Base-by-base conservation (phyloP, 352 stramenopile genomes). In the Phytophthora fragariaefolia region DNA sequence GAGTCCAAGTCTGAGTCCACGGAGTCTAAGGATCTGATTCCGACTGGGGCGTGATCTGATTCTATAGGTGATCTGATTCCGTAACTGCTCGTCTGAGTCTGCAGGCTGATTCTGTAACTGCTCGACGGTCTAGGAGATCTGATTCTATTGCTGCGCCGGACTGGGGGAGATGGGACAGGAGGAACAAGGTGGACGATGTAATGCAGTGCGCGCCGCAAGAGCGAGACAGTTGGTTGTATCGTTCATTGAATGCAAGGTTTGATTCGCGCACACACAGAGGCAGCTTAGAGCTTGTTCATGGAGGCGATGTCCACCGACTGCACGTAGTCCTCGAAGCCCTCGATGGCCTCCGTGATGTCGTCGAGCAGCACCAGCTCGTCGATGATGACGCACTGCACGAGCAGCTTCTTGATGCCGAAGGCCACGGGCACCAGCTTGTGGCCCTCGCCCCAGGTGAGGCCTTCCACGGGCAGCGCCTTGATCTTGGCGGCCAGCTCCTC, bases 231-330 rank as follows among this genome's bases (percentile, higher is more conserved):
- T 42, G 17, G 7, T 34, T 1, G 17, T 42, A 18, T 42, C 34
- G 18, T 42, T 42, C 13, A 42, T 42, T 42, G n/a, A n/a, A n/a
- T 17, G 34, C 13, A 4, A 42, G 34, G 34, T n/a, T 42, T 42
- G 12, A 42, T n/a, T n/a, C n/a, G 34, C 17, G 13, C 27, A 52
- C 28, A 52, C n/a, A 52, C 28, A 15, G 10, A 12, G 22, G 20
- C 5, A 45, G 43, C 66, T 90, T 91, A 93, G n/a, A 93, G 71
- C 76, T 93, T 93, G 82, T 93, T 94, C 87, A 96, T 95, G 50
- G 84, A 91, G 17, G 83, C 81, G 3, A 96, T 68, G 49, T 95
- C 85, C 26, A 96, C 89, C 52, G 72, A 88, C 75, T 96, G 89
- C 47, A 96, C 86, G 38, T 91, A 82, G 66, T 95, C 87, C 66